Evolutionary conservation across 805 yeast species (phyloP), one percentile per base, ranked within the genome.

Genomic region (Candida qinlingensis): DNA sequence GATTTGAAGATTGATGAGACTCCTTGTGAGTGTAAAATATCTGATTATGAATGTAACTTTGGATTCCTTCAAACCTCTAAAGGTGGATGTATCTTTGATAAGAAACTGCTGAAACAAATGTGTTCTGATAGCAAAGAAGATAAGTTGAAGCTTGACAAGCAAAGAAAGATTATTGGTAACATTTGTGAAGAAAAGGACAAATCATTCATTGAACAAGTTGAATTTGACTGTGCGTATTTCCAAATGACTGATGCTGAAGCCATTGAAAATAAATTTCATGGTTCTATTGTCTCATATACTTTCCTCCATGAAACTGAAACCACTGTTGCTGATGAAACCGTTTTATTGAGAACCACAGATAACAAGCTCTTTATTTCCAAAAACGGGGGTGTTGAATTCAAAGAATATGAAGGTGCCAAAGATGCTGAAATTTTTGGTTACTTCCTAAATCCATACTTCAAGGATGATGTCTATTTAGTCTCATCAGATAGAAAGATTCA

Each of bases 41-140:
- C 54, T 6, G 96, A 89, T 61, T 82, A 75, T 53, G 96, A 88
- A 62, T 89, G 96, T 65, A 72, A 75, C 1, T 71, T 66, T 42
- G 87, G 85, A 3, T 81, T 78, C 54, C 49, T 55, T 2, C 65
- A 54, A 19, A 59, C 65, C 49, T 55, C 60, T 0, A 60, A 67
- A 29, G 77, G 77, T 3, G 66, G 66, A 6, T 87, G 96, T 68
- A 76, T 71, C 3, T 68, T 72, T 2, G 73, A 60, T 34, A 50
- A 44, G 28, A 60, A 54, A 11, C 36, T 44, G 19, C 42, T 57
- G 39, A 41, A 28, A 10, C 63, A 71, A 34, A 67, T 72, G 7
- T 81, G 81, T 9, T 46, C 56, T 2, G 50, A 58, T 45, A 58
- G 61, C 2, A 62, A 46, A 2, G 52, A 51, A 1, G 43, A 47